Conservation (phyloP, 306 rosid species). For the Vigna unguiculata region DNA sequence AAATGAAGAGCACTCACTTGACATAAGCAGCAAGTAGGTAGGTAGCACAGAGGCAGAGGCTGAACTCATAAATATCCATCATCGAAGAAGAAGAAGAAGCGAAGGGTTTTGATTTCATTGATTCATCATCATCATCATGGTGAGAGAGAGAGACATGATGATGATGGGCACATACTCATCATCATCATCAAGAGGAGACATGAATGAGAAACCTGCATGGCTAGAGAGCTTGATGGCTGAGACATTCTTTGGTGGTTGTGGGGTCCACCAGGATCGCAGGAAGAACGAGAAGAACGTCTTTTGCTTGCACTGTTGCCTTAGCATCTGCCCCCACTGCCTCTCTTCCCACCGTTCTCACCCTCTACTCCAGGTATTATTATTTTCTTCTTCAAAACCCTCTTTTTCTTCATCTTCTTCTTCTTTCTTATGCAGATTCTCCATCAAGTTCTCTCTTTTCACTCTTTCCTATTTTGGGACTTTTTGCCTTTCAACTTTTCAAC, state of each 20-base stretch:
- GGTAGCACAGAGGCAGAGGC: not conserved
- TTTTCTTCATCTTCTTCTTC: not conserved
- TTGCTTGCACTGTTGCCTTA: conserved; percentile 88
- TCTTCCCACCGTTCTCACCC: conserved; percentile 81
- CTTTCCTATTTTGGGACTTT: conserved; percentile 12
- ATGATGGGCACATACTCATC: conserved; percentile 45
- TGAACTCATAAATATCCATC: conserved; percentile 31
- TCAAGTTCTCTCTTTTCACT: not conserved
- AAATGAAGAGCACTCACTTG: conserved; percentile 24
- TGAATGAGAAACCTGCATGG: conserved; percentile 87
- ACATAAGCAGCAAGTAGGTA: conserved; percentile 37
- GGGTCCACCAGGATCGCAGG: conserved; percentile 80
- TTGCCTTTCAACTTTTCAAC: not conserved
- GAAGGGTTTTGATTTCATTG: no score
- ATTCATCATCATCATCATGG: conserved; percentile 21
- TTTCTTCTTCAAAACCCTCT: not conserved
- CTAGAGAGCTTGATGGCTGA: conserved; percentile 75
- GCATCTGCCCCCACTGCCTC: conserved; percentile 96
- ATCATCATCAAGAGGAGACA: conserved; percentile 44
- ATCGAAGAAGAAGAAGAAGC: no score
- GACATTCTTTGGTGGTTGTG: conserved; percentile 94
- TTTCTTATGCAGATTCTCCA: no score
- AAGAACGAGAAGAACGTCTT: conserved; percentile 97
- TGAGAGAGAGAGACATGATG: conserved; percentile 54
- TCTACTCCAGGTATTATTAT: conserved; percentile 82